These are phyloP conservation scores for Wickerhamiella occidentalis DNA, from an alignment of 805 yeast genomes.

Conservation along the genomic window DNA sequence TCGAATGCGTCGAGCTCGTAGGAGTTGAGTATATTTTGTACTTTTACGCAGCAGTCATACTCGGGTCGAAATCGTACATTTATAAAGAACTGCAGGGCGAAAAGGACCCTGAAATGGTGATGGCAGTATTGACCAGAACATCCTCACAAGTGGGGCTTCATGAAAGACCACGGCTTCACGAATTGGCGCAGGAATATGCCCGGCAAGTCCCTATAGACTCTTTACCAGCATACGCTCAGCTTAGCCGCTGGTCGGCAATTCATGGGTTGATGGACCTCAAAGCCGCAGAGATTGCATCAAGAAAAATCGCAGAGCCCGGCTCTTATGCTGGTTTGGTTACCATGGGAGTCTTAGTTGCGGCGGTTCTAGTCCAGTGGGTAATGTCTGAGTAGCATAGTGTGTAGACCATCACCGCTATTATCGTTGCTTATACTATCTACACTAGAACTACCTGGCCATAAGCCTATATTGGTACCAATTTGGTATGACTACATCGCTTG, in stretches of 20 bases:
- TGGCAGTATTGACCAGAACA: slow-evolving; percentile 30
- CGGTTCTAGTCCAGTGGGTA: not conserved
- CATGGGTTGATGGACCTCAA: not conserved
- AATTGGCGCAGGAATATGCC: slow-evolving; percentile 15
- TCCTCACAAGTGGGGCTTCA: slow-evolving; percentile 15
- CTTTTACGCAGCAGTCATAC: slow-evolving; percentile 42
- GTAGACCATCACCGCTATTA: too few species aligned
- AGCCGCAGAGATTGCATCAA: not conserved
- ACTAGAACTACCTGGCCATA: too few species aligned
- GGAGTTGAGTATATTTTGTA: slow-evolving; percentile 46
- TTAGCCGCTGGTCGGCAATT: slow-evolving; percentile 29
- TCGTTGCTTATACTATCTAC: too few species aligned
- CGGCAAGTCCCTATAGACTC: slow-evolving; percentile 18
- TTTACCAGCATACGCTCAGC: slow-evolving; percentile 18
- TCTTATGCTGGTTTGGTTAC: not conserved
- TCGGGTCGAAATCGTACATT: slow-evolving; percentile 23
- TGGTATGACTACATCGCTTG: too few species aligned
- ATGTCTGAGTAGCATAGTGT: not conserved
- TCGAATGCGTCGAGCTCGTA: slow-evolving; percentile 55
- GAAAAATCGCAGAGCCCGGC: not conserved
- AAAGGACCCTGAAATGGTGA: slow-evolving; percentile 33
- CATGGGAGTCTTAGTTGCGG: not conserved
- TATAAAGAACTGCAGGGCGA: slow-evolving; percentile 25
- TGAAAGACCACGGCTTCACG: slow-evolving; percentile 16
- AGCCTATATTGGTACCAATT: too few species aligned